Conservation (phyloP, 805 yeast genomes). For the Yarrowia sp. region DNA sequence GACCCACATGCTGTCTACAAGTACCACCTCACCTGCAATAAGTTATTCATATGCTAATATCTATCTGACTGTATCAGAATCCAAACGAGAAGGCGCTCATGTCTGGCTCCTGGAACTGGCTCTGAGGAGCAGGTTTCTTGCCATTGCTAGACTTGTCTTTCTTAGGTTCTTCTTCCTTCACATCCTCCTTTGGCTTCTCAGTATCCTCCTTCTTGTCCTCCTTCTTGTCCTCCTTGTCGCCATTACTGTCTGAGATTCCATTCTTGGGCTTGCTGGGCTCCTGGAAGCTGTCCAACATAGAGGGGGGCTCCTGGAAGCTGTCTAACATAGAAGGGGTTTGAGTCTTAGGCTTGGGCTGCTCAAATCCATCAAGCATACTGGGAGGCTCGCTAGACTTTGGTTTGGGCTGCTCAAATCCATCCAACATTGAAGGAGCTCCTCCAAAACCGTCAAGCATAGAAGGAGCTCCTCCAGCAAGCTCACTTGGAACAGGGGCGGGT, state of each 20-base stretch:
- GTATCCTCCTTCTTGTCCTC: not conserved
- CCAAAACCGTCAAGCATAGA: not conserved
- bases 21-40: not conserved
- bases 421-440: slow-evolving; percentile 19
- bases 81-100: slow-evolving; percentile 75
- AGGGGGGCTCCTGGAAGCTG: slow-evolving; percentile 3
- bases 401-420: not conserved
- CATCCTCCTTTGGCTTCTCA: not conserved
- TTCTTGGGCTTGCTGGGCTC: slow-evolving; percentile 1
- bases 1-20: too few species aligned
- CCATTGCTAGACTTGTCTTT: not conserved
- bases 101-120: slow-evolving; percentile 74
- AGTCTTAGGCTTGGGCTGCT: not conserved
- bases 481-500: not conserved
- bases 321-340: not conserved
- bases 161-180: not conserved
- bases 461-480: not conserved
- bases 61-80: slow-evolving; percentile 28
- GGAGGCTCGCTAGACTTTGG: not conserved
- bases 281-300: not conserved
- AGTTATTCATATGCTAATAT: slow-evolving; percentile 9
- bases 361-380: not conserved
- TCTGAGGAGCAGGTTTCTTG: slow-evolving; percentile 52
- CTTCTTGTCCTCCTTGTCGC: not conserved
- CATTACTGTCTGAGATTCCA: not conserved